Percentiles rank a stretch among this genome's conserved stretches.
Evolutionary conservation across 2,329 filamentous ascomycete species (phyloP).

Genomic region (Lachnellula arida): DNA sequence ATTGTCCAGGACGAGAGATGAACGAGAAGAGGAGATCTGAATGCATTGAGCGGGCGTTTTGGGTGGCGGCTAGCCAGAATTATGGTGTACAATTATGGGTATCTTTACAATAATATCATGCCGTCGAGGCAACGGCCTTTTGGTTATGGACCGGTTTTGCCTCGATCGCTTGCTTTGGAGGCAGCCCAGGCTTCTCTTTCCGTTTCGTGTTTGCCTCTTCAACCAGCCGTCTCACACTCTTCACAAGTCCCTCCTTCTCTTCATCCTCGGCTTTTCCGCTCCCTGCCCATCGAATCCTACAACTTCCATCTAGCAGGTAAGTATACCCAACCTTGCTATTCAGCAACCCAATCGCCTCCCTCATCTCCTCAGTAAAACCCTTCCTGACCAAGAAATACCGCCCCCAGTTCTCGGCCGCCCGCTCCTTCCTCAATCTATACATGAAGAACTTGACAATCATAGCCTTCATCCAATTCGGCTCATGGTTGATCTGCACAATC

Average conservation of each 20-base stretch:
- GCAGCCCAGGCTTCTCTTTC: conserved; percentile 14
- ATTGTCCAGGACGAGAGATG: background rate
- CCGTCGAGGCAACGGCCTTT: conserved; percentile 10
- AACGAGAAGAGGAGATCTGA: conserved; percentile 6
- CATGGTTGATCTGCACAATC: conserved; percentile 80
- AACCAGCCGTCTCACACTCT: conserved; percentile 57
- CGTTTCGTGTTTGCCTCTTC: conserved; percentile 44
- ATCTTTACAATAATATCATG: conserved; percentile 22
- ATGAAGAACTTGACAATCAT: conserved; percentile 54
- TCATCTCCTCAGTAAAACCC: conserved; percentile 56
- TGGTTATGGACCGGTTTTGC: conserved; percentile 5
- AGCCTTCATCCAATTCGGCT: conserved; percentile 70
- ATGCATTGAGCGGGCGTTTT: conserved; percentile 28
- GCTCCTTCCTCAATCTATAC: conserved; percentile 45
- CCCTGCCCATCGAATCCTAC: conserved; percentile 90
- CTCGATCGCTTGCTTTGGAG: background rate
- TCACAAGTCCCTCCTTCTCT: conserved; percentile 64
- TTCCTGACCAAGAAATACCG: conserved; percentile 58
- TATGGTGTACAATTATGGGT: conserved; percentile 30
- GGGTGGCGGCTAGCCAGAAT: conserved; percentile 16
- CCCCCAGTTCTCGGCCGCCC: conserved; percentile 50
- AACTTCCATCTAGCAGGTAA: conserved; percentile 82
- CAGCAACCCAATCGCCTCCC: conserved; percentile 63
- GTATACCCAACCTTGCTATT: conserved; percentile 86
- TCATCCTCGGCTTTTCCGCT: conserved; percentile 63